Evolutionary conservation across 2,329 filamentous ascomycete genomes (phyloP).

Genomic region (Geoglossum cookeanum): DNA sequence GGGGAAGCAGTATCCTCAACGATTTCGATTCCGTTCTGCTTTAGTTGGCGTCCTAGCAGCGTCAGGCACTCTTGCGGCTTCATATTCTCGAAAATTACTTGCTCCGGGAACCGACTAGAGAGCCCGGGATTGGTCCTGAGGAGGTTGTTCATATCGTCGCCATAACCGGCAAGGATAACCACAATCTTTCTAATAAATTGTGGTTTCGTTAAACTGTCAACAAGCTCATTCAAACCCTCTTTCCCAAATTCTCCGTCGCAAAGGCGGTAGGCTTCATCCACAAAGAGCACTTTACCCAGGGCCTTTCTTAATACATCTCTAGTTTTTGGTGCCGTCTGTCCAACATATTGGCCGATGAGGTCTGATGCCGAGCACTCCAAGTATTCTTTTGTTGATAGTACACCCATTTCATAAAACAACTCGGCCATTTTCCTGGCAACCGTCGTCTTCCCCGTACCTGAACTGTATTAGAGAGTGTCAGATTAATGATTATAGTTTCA

Average conservation of each 20-base stretch:
- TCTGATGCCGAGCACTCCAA: conserved; percentile 49
- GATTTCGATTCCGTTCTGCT: conserved; percentile 17
- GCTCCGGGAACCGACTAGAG: conserved; percentile 44
- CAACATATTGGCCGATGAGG: conserved; percentile 47
- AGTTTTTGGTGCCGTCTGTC: conserved; percentile 51
- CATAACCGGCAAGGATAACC: conserved; percentile 51
- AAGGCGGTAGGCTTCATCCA: conserved; percentile 55
- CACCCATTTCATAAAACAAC: conserved; percentile 55
- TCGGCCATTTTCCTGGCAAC: conserved; percentile 55
- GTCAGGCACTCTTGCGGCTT: conserved; percentile 24
- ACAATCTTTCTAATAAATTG: conserved; percentile 40
- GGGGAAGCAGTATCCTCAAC: conserved; percentile 10
- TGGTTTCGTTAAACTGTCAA: conserved; percentile 33
- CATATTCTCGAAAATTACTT: conserved; percentile 34
- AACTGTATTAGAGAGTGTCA: neutral
- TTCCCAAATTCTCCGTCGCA: conserved; percentile 36
- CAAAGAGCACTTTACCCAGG: conserved; percentile 46
- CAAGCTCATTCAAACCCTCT: conserved; percentile 33
- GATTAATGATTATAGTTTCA: neutral
- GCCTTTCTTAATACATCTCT: conserved; percentile 38
- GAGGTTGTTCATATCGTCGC: conserved; percentile 43
- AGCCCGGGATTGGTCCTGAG: conserved; percentile 43
- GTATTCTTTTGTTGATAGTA: conserved; percentile 40
- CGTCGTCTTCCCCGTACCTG: conserved; percentile 52
- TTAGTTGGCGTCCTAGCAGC: conserved; percentile 23